Percentiles rank a stretch among this genome's conserved stretches.
Conservation (phyloP, 257 asterid species). For the Eustoma russellianum region DNA sequence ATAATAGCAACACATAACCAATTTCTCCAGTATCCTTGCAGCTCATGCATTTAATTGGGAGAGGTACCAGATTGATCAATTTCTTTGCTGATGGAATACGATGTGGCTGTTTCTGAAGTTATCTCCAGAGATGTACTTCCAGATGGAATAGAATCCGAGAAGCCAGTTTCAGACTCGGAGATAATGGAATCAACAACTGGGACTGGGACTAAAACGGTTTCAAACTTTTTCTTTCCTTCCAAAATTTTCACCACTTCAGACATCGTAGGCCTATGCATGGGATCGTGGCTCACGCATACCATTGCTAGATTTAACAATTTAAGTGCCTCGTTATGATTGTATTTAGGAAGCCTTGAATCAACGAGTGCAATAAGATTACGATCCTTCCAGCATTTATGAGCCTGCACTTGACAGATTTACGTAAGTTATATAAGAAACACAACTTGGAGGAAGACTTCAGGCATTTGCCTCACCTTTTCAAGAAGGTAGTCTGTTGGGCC, state of each 20-base stretch:
- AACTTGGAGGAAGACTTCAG: background rate
- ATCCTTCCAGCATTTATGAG: slow-evolving; percentile 3
- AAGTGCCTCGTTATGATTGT: slow-evolving; percentile 5
- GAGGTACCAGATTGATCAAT: slow-evolving; percentile 1
- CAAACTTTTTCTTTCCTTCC: slow-evolving; percentile 11
- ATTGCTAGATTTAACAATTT: slow-evolving; percentile 12
- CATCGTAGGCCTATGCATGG: slow-evolving; percentile 17
- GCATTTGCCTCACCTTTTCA: slow-evolving; percentile 7
- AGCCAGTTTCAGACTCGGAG: background rate
- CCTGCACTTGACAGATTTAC: slow-evolving; percentile 2
- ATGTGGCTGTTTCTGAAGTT: slow-evolving; percentile 2
- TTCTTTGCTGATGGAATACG: slow-evolving; percentile 7
- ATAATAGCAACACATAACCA: too few relatives aligned
- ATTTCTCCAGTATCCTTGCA: too few relatives aligned
- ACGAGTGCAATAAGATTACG: slow-evolving; percentile 10
- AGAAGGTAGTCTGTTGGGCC: slow-evolving; percentile 12
- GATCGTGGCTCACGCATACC: slow-evolving; percentile 12
- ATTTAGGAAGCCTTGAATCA: slow-evolving; percentile 11
- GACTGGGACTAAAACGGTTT: background rate
- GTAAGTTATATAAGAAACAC: background rate
- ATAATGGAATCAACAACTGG: background rate
- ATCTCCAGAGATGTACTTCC: slow-evolving; percentile 11
- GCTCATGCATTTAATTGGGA: background rate
- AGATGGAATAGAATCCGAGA: slow-evolving; percentile 6
- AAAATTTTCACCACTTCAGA: slow-evolving; percentile 16